These are phyloP conservation scores for Globisporangium cylindrosporum DNA, from an alignment of 352 stramenopile genomes.

Conservation along the genomic window DNA sequence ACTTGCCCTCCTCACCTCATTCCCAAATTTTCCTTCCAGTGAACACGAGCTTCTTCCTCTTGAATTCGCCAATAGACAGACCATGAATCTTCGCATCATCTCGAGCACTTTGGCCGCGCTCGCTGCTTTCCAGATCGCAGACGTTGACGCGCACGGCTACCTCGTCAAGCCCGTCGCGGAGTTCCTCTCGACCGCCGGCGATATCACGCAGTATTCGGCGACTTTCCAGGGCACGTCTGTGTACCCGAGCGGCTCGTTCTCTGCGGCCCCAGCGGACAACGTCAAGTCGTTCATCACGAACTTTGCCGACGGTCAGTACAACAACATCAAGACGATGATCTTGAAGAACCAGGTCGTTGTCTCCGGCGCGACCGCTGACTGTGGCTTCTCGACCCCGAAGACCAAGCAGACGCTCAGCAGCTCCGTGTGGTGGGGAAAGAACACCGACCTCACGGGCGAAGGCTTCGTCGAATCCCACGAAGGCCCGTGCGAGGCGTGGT, in stretches of 20 bases:
- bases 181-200: slow-evolving; percentile 19
- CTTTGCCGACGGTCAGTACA: slow-evolving; percentile 22
- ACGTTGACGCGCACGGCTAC: slow-evolving; percentile 21
- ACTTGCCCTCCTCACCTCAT: background rate
- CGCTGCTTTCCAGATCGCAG: background rate
- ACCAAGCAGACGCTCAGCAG: slow-evolving; percentile 21
- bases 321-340: slow-evolving; percentile 26
- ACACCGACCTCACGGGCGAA: slow-evolving; percentile 24
- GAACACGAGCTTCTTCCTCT: background rate
- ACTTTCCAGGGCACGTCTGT: slow-evolving; percentile 26
- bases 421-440: slow-evolving; percentile 29
- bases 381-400: slow-evolving; percentile 24
- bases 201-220: slow-evolving; percentile 34
- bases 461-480: slow-evolving; percentile 31
- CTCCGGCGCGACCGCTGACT: slow-evolving; percentile 20
- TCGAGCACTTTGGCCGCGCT: slow-evolving; percentile 2
- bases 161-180: slow-evolving; percentile 17
- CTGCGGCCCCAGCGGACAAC: slow-evolving; percentile 25
- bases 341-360: slow-evolving; percentile 22
- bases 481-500: slow-evolving; percentile 35
- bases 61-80: background rate
- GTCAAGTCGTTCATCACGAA: slow-evolving; percentile 27
- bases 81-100: slow-evolving; percentile 8
- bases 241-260: slow-evolving; percentile 25
- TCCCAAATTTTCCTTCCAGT: background rate